Evolutionary conservation across 805 yeast species (phyloP).

Genomic region (Starmerella stigmatis): DNA sequence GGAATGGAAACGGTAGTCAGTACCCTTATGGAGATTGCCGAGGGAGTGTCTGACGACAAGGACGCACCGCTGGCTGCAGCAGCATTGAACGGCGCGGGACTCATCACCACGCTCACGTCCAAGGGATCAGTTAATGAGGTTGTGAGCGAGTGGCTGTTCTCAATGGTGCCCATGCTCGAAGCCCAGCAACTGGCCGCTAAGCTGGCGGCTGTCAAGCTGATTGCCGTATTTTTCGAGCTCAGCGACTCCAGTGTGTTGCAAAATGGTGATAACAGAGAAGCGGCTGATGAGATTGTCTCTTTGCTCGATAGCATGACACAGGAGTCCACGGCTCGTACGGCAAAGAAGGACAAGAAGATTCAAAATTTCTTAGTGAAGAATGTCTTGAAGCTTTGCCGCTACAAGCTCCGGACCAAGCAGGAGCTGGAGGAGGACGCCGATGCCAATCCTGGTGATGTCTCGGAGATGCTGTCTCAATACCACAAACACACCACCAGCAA

Average conservation of each 20-base stretch:
- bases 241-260: conserved; percentile 30
- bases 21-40: conserved; percentile 26
- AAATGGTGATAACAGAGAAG: conserved; percentile 19
- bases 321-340: conserved; percentile 45
- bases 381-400: conserved; percentile 44
- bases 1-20: conserved; percentile 26
- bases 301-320: conserved; percentile 36
- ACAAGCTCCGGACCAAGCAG: conserved; percentile 32
- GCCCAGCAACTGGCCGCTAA: conserved; percentile 41
- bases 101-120: conserved; percentile 26
- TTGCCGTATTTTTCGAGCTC: conserved; percentile 49
- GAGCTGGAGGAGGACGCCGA: conserved; percentile 1
- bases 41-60: conserved; percentile 17
- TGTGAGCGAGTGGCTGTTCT: conserved; percentile 31
- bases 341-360: conserved; percentile 54
- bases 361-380: conserved; percentile 46
- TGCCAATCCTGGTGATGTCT: conserved; percentile 13
- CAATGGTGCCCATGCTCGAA: conserved; percentile 19
- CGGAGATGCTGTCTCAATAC: conserved; percentile 17
- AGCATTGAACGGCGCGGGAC: conserved; percentile 26
- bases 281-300: conserved; percentile 33
- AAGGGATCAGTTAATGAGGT: conserved; percentile 15
- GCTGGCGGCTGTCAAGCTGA: conserved; percentile 45
- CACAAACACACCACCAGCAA: conserved; percentile 17
- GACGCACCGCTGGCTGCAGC: conserved; percentile 24